Evolutionary conservation across 169 alveolate genomes (phyloP).

Genomic region (Pseudocohnilembus persalinus): DNA sequence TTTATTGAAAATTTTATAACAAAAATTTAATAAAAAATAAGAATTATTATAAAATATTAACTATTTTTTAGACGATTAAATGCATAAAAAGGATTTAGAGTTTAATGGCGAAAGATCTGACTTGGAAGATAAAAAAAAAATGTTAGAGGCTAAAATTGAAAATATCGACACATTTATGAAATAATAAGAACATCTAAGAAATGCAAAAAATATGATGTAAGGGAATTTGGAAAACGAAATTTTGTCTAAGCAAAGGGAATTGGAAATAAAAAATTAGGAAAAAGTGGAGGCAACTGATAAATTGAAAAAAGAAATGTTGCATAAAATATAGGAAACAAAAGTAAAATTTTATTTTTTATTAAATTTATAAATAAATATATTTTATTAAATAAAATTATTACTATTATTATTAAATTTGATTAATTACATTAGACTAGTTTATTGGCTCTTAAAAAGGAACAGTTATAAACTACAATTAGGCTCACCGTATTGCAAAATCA

Average conservation of each 20-base stretch:
- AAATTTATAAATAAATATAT: too few species aligned
- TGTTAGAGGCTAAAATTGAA: constrained; percentile 51
- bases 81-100: constrained; percentile 35
- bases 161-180: constrained; percentile 46
- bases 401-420: too few species aligned
- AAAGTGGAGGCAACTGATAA: constrained; percentile 72
- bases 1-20: too few species aligned
- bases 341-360: neutral
- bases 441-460: constrained; percentile 76
- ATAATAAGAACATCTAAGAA: constrained; percentile 54
- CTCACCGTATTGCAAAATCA: constrained; percentile 82
- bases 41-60: too few species aligned
- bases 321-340: constrained; percentile 78
- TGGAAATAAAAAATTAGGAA: constrained; percentile 75
- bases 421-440: constrained; percentile 57
- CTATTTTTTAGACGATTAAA: neutral
- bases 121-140: constrained; percentile 41
- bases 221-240: constrained; percentile 66
- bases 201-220: constrained; percentile 42
- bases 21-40: too few species aligned
- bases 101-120: constrained; percentile 47
- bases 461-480: constrained; percentile 79
- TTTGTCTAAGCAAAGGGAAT: constrained; percentile 62
- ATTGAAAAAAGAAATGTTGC: constrained; percentile 79
- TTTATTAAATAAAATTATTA: too few species aligned